These are phyloP conservation scores for Grosmannia huntii DNA, from an alignment of 2,329 filamentous ascomycete species.

Conservation along the genomic window DNA sequence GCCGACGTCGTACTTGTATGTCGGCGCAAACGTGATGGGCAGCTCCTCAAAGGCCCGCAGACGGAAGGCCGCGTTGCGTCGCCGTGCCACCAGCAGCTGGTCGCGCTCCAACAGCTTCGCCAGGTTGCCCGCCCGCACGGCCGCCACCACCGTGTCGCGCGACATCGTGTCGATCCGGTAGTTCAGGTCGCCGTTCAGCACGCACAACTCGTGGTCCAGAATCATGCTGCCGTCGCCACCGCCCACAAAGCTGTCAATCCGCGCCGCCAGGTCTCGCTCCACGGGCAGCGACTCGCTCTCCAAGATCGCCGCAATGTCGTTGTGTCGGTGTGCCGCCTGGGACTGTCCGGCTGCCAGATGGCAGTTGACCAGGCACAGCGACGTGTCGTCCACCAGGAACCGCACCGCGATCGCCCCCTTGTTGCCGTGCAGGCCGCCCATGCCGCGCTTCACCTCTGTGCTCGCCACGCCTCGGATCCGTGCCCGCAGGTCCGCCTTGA, in stretches of 20 bases:
- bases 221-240: slow-evolving; percentile 95
- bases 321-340: slow-evolving; percentile 81
- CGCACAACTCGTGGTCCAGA: slow-evolving; percentile 92
- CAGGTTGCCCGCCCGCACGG: slow-evolving; percentile 70
- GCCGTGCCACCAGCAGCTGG: slow-evolving; percentile 77
- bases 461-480: slow-evolving; percentile 67
- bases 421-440: slow-evolving; percentile 91
- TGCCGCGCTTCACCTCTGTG: slow-evolving; percentile 84
- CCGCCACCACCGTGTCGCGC: slow-evolving; percentile 79
- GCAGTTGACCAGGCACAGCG: slow-evolving; percentile 92
- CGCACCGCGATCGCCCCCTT: slow-evolving; percentile 87
- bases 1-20: slow-evolving; percentile 97
- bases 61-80: slow-evolving; percentile 80
- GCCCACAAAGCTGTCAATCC: slow-evolving; percentile 69
- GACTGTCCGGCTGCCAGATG: slow-evolving; percentile 91
- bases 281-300: slow-evolving; percentile 63
- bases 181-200: slow-evolving; percentile 92
- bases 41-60: slow-evolving; percentile 83
- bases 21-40: slow-evolving; percentile 84
- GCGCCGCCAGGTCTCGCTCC: slow-evolving; percentile 52
- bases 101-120: slow-evolving; percentile 82
- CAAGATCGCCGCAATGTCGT: slow-evolving; percentile 80
- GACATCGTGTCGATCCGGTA: slow-evolving; percentile 98
- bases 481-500: slow-evolving; percentile 64
- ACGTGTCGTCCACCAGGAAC: slow-evolving; percentile 89